Conservation (phyloP, 192 early-diverging fungal species). For the Podila horticola region DNA sequence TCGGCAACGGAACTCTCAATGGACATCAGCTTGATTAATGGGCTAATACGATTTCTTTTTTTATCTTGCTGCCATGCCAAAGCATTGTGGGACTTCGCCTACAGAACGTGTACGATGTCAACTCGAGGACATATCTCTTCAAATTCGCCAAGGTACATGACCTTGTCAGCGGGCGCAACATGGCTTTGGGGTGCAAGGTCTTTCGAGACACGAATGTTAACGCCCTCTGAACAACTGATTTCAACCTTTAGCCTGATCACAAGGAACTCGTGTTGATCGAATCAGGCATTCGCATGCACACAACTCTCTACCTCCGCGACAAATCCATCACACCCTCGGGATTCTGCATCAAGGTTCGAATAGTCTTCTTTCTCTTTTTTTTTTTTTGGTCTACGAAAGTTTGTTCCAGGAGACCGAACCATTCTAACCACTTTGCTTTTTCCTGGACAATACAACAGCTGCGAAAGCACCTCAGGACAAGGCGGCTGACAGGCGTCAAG, state of each 20-base stretch:
- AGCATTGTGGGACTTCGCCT: slow-evolving; percentile 87
- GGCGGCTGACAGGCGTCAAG: slow-evolving; percentile 77
- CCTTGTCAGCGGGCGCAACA: not conserved
- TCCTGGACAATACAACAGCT: slow-evolving; percentile 54
- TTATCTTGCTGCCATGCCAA: not conserved
- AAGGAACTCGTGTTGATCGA: slow-evolving; percentile 93
- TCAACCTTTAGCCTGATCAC: slow-evolving; percentile 68
- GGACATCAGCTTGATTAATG: not conserved
- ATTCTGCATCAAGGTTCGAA: slow-evolving; percentile 83
- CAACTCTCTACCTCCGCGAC: slow-evolving; percentile 89
- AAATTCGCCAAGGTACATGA: slow-evolving; percentile 83
- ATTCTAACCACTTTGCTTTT: not conserved
- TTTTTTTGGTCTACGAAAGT: not conserved
- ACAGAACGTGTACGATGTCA: slow-evolving; percentile 97
- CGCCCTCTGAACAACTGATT: not conserved
- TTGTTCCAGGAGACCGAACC: not conserved
- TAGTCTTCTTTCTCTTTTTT: not conserved
- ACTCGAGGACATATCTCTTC: slow-evolving; percentile 87
- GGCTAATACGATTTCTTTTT: not conserved
- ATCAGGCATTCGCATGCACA: slow-evolving; percentile 93
- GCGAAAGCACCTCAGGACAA: slow-evolving; percentile 90
- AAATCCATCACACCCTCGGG: slow-evolving; percentile 85
- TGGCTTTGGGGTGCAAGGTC: not conserved
- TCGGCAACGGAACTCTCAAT: not conserved
- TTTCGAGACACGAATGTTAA: not conserved